A percentile compares a stretch with the other conserved stretches of the same genome.
Evolutionary conservation across 305 asterid genomes (phyloP).

Genomic region (Striga hermonthica): DNA sequence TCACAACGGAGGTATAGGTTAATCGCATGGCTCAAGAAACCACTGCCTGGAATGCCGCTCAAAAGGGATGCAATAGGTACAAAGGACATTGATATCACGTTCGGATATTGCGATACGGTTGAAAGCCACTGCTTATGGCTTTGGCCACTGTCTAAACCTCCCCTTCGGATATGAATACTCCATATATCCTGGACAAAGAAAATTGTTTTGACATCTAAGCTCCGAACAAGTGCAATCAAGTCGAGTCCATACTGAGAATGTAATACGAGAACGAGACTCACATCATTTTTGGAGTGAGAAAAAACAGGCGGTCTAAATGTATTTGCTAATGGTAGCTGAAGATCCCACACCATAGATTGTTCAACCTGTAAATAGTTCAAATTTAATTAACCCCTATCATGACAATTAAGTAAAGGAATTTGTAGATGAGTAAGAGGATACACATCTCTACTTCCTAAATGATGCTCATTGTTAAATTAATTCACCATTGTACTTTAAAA

Average conservation of each 20-base stretch:
- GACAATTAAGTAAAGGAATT: background rate
- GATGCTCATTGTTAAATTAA: no score
- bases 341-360: slow-evolving; percentile 60
- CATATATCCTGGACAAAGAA: slow-evolving; percentile 60
- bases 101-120: slow-evolving; percentile 75
- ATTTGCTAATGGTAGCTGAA: slow-evolving; percentile 56
- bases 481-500: no score
- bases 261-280: slow-evolving; percentile 33
- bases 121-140: slow-evolving; percentile 91
- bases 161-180: slow-evolving; percentile 68
- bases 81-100: slow-evolving; percentile 84
- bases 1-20: slow-evolving; percentile 88
- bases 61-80: slow-evolving; percentile 88
- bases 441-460: no score
- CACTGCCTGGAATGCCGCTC: slow-evolving; percentile 81
- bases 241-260: slow-evolving; percentile 13
- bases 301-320: slow-evolving; percentile 52
- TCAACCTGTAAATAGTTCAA: slow-evolving; percentile 46
- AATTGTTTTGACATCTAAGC: slow-evolving; percentile 7
- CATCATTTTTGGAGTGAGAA: slow-evolving; percentile 77
- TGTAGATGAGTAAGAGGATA: background rate
- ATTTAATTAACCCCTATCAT: slow-evolving; percentile 1
- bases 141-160: slow-evolving; percentile 74
- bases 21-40: slow-evolving; percentile 83
- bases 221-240: slow-evolving; percentile 1